Base-by-base conservation (phyloP, 129 eudicot genomes). In the Apium graveolens region DNA sequence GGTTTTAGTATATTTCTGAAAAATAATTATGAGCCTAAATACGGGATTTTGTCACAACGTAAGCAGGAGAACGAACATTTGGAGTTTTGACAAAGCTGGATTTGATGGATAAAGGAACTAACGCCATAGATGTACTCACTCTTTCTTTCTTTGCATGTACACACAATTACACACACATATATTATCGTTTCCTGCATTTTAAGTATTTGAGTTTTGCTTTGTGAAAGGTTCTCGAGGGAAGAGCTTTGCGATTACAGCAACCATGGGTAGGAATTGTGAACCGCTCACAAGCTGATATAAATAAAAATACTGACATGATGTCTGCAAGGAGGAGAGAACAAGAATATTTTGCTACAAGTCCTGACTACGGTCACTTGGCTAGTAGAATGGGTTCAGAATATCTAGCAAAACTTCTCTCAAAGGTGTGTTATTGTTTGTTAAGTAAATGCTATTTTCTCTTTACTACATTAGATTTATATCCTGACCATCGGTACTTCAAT, bases 181-280 rank as follows among this genome's bases (percentile, higher is more conserved):
- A n/a, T n/a, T n/a, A n/a, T n/a, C n/a, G n/a, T n/a, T 75, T 75
- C 27, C 41, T 44, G 29, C 51, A 42, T 7, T 21, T 11, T 46
- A 51, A 44, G 48, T 45, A 74, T 74, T 11, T 74, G 18, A 49
- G 32, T 17, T 75, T 49, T 37, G 38, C 37, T 27, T n/a, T 76
- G 70, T 48, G 14, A 78, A 73, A 86, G 90, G 84, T 86, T 71
- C 62, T 86, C 44, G 89, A 86, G 79, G 89, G 87, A 78, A 86
- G 80, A 62, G 79, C 87, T 13, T 86, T 83, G 41, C 77, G 84
- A 71, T 78, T 86, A 71, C 82, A 84, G 48, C 82, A 78, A 69
- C 90, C 90, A 39, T 86, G 90, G 90, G 83, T 86, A 7, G 90
- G 90, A 49, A 83, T 86, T 53, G 90, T 86, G 76, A 86, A 86